Evolutionary conservation across 371 early-diverging fungal genomes (phyloP), one percentile per base, ranked within the genome.

Genomic region (Circinella minor): DNA sequence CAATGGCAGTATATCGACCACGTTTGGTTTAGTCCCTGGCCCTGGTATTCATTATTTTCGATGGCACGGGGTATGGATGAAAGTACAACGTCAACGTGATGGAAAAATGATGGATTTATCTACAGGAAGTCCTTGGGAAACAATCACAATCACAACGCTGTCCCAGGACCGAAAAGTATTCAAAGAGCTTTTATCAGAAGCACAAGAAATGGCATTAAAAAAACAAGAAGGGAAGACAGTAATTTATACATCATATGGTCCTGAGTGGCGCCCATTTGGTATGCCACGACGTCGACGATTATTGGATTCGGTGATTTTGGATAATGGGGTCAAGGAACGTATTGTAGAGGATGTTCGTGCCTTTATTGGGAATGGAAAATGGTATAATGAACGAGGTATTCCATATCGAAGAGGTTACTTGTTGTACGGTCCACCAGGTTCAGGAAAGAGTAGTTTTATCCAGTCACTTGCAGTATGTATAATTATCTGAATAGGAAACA

Each of bases 371-470:
- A 95, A 93, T 71, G 95, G 95, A 9, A 89, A 92, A 74, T 99
- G 99, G 99, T 99, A 99, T 75, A 88, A 89, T 65, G 94, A 96
- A 67, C 84, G 98, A 70, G 98, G 95, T 8, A 98, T 99, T 59
- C 99, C 99, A 3, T 98, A 98, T 77, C 87, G 99, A 48, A 86
- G 99, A 46, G 99, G 99, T 2, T 99, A 99, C 78, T 78, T 99
- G 64, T 86, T 99, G 4, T 93, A 98, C 80, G 99, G 99, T 1
- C 98, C 98, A 37, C 99, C 99, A 0, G 99, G 99, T 14, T 96
- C 96, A 34, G 99, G 99, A 34, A 99, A 99, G 78, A 97, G 96
- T 49, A 91, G 94, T 67, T 99, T 98, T 74, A 99, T 99, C 60
- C 98, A 96, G 80, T 98, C 99, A 6, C 88, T 99, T 62, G 99